These are phyloP conservation scores for Cutaneotrichosporon sp. DNA, from an alignment of 1,284 basidiomycete genomes.

Conservation along the genomic window DNA sequence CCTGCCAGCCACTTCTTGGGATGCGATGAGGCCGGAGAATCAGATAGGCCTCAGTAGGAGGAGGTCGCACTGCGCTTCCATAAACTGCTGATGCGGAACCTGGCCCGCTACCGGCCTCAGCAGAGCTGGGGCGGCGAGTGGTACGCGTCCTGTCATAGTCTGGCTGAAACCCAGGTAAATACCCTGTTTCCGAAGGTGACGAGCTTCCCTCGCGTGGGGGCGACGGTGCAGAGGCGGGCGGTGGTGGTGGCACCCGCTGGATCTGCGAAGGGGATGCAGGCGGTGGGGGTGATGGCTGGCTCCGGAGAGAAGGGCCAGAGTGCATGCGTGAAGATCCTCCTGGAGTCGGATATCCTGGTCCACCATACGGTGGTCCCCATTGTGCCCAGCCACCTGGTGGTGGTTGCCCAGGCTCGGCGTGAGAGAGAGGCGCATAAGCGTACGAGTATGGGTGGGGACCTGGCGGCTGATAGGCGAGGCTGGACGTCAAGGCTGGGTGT, in stretches of 20 bases:
- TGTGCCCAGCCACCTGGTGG: slow-evolving; percentile 8
- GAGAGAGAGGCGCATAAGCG: neutral
- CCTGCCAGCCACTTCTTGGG: slow-evolving; percentile 21
- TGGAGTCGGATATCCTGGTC: neutral
- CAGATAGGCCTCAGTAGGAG: slow-evolving; percentile 24
- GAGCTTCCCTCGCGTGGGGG: slow-evolving; percentile 9
- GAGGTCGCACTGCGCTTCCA: slow-evolving; percentile 18
- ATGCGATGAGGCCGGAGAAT: slow-evolving; percentile 24
- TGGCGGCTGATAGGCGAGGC: neutral
- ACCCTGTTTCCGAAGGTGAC: slow-evolving; percentile 9
- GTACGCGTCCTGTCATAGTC: slow-evolving; percentile 19
- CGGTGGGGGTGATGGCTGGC: slow-evolving; percentile 15
- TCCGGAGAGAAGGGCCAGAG: neutral
- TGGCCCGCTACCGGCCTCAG: slow-evolving; percentile 8
- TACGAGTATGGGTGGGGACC: slow-evolving; percentile 3
- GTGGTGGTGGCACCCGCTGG: slow-evolving; percentile 17
- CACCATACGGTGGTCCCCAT: slow-evolving; percentile 8
- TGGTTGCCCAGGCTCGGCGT: neutral
- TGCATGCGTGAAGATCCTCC: neutral
- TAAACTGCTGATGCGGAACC: slow-evolving; percentile 16
- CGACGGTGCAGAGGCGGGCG: slow-evolving; percentile 19
- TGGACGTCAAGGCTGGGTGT: neutral
- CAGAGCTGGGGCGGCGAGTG: slow-evolving; percentile 14
- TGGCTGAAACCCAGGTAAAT: slow-evolving; percentile 24
- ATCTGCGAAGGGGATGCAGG: slow-evolving; percentile 24